Conservation (phyloP, 2,329 filamentous ascomycete genomes). For the Ophiocordyceps australis region DNA sequence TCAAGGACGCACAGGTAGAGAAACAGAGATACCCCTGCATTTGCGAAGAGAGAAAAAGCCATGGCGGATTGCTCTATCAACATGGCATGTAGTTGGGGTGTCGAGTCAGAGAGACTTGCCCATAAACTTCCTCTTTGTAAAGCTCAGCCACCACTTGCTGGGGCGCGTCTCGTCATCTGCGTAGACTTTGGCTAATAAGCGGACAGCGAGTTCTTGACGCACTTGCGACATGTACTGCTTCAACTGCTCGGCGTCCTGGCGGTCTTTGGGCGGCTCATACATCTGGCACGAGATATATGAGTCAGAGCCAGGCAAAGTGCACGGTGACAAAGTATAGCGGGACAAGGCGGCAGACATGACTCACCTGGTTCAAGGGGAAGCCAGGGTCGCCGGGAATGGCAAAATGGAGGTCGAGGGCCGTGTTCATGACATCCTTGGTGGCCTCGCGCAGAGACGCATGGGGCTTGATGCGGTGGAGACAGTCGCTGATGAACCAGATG, state of each 20-base stretch:
- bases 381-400: slow-evolving; percentile 83
- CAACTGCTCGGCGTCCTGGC: slow-evolving; percentile 77
- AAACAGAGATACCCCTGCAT: no score
- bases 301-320: no score
- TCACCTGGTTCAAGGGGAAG: slow-evolving; percentile 79
- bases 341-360: neutral
- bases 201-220: slow-evolving; percentile 70
- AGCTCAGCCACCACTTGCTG: slow-evolving; percentile 93
- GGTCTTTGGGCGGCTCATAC: slow-evolving; percentile 73
- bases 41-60: no score
- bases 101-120: slow-evolving; percentile 83
- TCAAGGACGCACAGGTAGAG: no score
- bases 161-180: slow-evolving; percentile 57
- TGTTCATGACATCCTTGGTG: slow-evolving; percentile 66
- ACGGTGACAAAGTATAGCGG: no score
- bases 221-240: slow-evolving; percentile 85
- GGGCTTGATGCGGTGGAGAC: slow-evolving; percentile 72
- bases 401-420: slow-evolving; percentile 85
- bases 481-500: slow-evolving; percentile 87
- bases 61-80: no score
- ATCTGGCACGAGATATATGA: no score
- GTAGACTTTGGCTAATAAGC: slow-evolving; percentile 76
- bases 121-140: slow-evolving; percentile 99
- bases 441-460: slow-evolving; percentile 40
- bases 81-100: no score